Base-by-base conservation (phyloP, 2,329 filamentous ascomycete genomes). In the Trichothecium roseum region DNA sequence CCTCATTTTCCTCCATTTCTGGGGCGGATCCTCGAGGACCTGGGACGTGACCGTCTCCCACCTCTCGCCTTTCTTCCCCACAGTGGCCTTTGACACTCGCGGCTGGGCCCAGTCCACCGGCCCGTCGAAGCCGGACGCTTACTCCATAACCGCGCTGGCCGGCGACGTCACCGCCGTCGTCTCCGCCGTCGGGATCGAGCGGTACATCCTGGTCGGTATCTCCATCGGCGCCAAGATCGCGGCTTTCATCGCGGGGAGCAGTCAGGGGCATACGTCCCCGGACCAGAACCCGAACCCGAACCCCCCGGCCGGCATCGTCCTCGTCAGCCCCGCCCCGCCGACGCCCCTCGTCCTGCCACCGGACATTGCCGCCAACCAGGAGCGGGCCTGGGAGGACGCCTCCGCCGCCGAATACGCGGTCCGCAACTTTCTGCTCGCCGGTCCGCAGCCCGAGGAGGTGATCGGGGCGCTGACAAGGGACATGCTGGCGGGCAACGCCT, bases 1-100 rank as follows among this genome's bases (percentile, higher is more conserved):
- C 22, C 12, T 42, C 18, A 30, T 42, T 9, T 37, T 42, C 13
- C 40, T 42, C 9, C 40, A 42, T 32, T 42, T 37, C n/a, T 42
- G 40, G 37, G 40, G 40, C 18, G 37, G 40, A 3, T 42, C 35
- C 3, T 28, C 26, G 4, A 30, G 29, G 12, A 42, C 37, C 9
- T 42, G 40, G 40, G 34, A 35, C 3, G 10, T 24, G 5, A 26
- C 37, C 8, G 30, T 28, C 8, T n/a, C 31, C 3, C 8, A 28
- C 8, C n/a, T 38, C 6, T 16, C 37, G 4, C 17, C 9, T 5
- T 22, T 13, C 13, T 34, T 18, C 13, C 16, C 24, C 2, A 39
- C 37, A 5, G n/a, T 36, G 4, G 32, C 37, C 2, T 10, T 38
- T 8, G 37, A 39, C 26, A 34, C 39, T 14, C 35, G 37, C 8